Evolutionary conservation across 495 filamentous ascomycete genomes (phyloP).

Genomic region (Lindgomyces ingoldianus): DNA sequence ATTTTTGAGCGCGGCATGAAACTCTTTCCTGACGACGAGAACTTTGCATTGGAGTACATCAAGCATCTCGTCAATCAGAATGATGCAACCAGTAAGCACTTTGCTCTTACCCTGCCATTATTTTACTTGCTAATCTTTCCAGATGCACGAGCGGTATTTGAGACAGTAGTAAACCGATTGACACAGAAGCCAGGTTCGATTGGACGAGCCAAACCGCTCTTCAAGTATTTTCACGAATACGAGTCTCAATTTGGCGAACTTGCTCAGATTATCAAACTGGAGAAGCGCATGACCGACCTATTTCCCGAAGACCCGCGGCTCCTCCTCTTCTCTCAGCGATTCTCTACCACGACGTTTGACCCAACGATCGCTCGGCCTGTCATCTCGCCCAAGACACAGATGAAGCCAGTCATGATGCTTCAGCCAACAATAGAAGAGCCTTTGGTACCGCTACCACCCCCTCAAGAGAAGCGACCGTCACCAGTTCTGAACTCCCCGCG

Average conservation of each 20-base stretch:
- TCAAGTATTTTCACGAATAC: conserved; percentile 87
- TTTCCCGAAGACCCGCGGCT: conserved; percentile 85
- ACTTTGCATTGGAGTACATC: conserved; percentile 88
- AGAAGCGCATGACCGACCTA: conserved; percentile 87
- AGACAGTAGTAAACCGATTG: conserved; percentile 80
- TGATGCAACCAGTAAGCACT: conserved; percentile 82
- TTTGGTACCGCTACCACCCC: conserved; percentile 10
- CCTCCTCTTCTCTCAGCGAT: conserved; percentile 72
- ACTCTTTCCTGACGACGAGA: conserved; percentile 87
- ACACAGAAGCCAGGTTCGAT: conserved; percentile 69
- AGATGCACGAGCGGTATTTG: conserved; percentile 95
- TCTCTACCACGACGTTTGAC: conserved; percentile 65
- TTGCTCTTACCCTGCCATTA: neutral
- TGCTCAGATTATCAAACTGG: conserved; percentile 80
- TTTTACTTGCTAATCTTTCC: conserved; percentile 16
- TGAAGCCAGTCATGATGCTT: conserved; percentile 49
- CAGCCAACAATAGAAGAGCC: conserved; percentile 54
- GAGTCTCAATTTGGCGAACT: conserved; percentile 94
- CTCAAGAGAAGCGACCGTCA: conserved; percentile 9
- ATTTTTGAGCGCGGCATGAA: conserved; percentile 94
- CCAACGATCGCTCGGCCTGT: conserved; percentile 79
- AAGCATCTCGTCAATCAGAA: conserved; percentile 90
- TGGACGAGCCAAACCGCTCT: conserved; percentile 78
- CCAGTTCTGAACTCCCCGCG: conserved; percentile 48
- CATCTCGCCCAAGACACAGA: conserved; percentile 75